phyloP scores from a whole-genome alignment of 129 eudicot genomes.

The Artemisia tridentata region DNA sequence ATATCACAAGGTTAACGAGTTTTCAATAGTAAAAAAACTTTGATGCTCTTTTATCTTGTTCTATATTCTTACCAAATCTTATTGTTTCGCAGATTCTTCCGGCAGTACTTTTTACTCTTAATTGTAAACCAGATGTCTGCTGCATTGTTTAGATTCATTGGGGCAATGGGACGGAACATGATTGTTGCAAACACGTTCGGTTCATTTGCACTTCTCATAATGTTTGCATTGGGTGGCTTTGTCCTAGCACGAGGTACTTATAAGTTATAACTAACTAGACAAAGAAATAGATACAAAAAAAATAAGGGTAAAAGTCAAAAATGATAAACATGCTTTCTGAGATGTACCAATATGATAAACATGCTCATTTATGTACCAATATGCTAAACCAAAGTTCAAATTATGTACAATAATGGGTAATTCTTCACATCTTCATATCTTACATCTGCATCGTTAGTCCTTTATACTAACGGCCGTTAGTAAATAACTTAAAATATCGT shows the following conservation, averaged over 20 bases:
- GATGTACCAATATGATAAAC: no score
- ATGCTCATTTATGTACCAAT: no score
- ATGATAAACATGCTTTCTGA: no score
- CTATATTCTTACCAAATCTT: neutral
- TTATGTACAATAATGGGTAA: no score
- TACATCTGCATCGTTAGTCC: no score
- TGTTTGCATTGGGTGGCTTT: slow-evolving; percentile 57
- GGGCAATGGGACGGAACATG: slow-evolving; percentile 54
- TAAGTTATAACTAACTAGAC: neutral
- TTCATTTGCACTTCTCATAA: slow-evolving; percentile 33
- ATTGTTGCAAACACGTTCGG: slow-evolving; percentile 49
- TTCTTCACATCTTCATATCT: no score
- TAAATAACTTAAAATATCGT: no score
- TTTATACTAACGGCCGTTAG: no score
- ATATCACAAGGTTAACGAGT: slow-evolving; percentile 10
- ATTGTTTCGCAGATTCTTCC: slow-evolving; percentile 41
- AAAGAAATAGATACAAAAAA: neutral
- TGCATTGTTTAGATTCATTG: slow-evolving; percentile 51
- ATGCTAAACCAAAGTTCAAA: no score
- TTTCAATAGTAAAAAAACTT: neutral
- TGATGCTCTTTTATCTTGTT: neutral
- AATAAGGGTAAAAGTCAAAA: no score
- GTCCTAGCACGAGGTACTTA: slow-evolving; percentile 30
- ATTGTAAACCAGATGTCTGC: slow-evolving; percentile 55
- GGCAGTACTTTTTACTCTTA: slow-evolving; percentile 42